A percentile compares a stretch with the other conserved stretches of the same genome.
Conservation (phyloP, 352 stramenopile species). For the Hyphochytrium catenoides region DNA sequence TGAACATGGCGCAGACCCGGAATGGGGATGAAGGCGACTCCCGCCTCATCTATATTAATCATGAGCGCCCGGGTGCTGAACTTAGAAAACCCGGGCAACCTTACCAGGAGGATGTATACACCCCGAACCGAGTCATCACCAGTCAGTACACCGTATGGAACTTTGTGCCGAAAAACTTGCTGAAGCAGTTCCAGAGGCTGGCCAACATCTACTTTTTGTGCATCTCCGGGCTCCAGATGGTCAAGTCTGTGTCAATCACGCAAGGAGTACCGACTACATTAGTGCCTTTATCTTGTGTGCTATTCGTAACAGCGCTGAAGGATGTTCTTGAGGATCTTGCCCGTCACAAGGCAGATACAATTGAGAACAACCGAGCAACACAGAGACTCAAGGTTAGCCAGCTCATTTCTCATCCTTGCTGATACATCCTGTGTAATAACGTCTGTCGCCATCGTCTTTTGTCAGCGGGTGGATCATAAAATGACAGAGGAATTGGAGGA, state of each 20-base stretch:
- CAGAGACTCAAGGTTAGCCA: too few relatives aligned
- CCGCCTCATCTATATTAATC: too few relatives aligned
- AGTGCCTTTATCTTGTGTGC: conserved; percentile 50
- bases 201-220: conserved; percentile 74
- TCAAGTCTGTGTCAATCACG: conserved; percentile 54
- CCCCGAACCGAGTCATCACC: conserved; percentile 24
- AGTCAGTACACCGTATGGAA: conserved; percentile 29
- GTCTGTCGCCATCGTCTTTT: too few relatives aligned
- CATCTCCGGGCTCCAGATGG: conserved; percentile 51
- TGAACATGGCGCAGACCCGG: too few relatives aligned
- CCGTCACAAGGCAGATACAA: conserved; percentile 30
- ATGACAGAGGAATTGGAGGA: conserved; percentile 6
- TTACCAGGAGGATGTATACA: conserved; percentile 11
- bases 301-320: conserved; percentile 47
- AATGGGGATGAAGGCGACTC: too few relatives aligned
- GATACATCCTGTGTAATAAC: too few relatives aligned
- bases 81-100: too few relatives aligned
- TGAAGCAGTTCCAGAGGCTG: conserved; percentile 50
- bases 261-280: conserved; percentile 50
- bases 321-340: conserved; percentile 52
- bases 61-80: too few relatives aligned
- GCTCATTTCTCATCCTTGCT: too few relatives aligned
- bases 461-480: conserved; percentile 9
- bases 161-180: conserved; percentile 35
- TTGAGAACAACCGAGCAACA: conserved; percentile 24